A percentile compares a stretch with the other conserved stretches of the same genome.
Conservation (phyloP, 805 yeast genomes). For the Pichia pseudocactophila region DNA sequence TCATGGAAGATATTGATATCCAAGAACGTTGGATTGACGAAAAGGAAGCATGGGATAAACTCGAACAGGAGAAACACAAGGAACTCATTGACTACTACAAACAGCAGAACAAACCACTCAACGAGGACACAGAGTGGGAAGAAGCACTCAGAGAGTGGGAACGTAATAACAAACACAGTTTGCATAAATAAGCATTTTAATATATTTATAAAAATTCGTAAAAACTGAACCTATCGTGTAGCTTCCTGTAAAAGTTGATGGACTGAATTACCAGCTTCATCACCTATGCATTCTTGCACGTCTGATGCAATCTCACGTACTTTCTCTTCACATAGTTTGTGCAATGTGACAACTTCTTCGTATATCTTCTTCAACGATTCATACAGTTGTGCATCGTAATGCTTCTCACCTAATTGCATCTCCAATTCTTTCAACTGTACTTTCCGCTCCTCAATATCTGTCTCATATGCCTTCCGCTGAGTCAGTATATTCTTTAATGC, state of each 20-base stretch:
- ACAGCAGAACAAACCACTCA: constrained; percentile 34
- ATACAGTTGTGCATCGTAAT: not conserved
- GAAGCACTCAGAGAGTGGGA: constrained; percentile 54
- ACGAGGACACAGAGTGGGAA: constrained; percentile 69
- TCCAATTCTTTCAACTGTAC: constrained; percentile 4
- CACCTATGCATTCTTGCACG: constrained; percentile 10
- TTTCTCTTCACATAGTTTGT: constrained; percentile 21
- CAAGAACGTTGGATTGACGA: constrained; percentile 95
- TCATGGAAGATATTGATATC: constrained; percentile 53
- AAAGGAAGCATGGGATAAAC: constrained; percentile 67
- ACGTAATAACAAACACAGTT: not conserved
- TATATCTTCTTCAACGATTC: constrained; percentile 13
- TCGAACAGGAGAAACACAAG: constrained; percentile 39
- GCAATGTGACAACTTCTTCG: constrained; percentile 23
- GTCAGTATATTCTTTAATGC: constrained; percentile 63
- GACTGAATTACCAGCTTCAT: not conserved
- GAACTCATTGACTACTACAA: constrained; percentile 27
- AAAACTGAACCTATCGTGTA: not conserved
- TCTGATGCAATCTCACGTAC: constrained; percentile 16
- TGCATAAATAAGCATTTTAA: too few species aligned
- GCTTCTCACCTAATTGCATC: not conserved
- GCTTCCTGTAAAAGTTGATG: not conserved
- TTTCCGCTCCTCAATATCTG: constrained; percentile 36
- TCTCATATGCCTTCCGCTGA: constrained; percentile 52
- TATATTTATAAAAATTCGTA: too few species aligned